A percentile compares a stretch with the other conserved stretches of the same genome.
Conservation (phyloP, 73 alveolate species). For the Paramecium bursaria region DNA sequence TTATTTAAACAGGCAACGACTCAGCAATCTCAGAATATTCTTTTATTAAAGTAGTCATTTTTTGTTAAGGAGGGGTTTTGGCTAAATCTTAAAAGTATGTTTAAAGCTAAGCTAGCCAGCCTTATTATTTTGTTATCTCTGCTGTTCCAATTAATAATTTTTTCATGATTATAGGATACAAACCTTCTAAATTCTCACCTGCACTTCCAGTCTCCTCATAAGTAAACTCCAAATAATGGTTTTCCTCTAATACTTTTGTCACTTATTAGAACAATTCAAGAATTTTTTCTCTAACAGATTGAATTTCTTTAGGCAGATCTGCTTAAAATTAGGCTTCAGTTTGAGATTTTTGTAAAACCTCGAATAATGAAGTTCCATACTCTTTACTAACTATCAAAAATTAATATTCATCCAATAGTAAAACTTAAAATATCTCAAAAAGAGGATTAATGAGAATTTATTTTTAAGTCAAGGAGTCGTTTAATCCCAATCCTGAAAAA, state of each 20-base stretch:
- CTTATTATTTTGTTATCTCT: slow-evolving; percentile 9
- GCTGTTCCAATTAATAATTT: not conserved
- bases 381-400: slow-evolving; percentile 15
- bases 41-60: slow-evolving; percentile 35
- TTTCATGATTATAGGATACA: slow-evolving; percentile 45
- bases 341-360: not conserved
- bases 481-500: not conserved
- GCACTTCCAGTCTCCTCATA: not conserved
- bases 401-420: not conserved
- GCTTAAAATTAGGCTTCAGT: not conserved
- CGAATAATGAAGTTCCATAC: slow-evolving; percentile 38
- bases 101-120: slow-evolving; percentile 11
- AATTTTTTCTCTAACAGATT: not conserved
- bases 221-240: not conserved
- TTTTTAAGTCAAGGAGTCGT: not conserved
- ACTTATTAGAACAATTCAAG: not conserved
- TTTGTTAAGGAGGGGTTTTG: not conserved
- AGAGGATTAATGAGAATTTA: not conserved
- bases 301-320: not conserved
- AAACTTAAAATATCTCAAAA: not conserved
- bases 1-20: slow-evolving; percentile 8
- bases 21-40: slow-evolving; percentile 40
- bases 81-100: not conserved
- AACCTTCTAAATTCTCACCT: not conserved
- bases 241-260: not conserved